A percentile compares a stretch with the other conserved stretches of the same genome.
Conservation (phyloP, 805 yeast species). For the Wickerhamiella siamensis region DNA sequence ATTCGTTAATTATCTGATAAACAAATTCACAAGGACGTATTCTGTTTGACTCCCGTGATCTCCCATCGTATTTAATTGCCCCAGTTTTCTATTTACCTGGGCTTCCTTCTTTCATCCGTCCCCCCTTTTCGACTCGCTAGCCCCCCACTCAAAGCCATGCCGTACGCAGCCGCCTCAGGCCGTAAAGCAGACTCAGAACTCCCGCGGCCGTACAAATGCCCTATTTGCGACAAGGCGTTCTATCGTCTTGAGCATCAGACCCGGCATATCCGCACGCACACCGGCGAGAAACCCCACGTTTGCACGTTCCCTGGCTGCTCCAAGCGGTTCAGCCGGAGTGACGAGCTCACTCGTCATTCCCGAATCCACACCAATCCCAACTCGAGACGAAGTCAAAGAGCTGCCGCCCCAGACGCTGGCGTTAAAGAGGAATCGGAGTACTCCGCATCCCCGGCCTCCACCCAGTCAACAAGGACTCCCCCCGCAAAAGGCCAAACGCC, state of each 20-base stretch:
- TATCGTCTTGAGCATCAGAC: slow-evolving; percentile 85
- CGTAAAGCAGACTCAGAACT: slow-evolving; percentile 17
- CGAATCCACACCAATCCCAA: slow-evolving; percentile 48
- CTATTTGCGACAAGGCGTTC: slow-evolving; percentile 72
- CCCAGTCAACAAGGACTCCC: background rate
- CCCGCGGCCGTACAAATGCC: slow-evolving; percentile 68
- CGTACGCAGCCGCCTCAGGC: background rate
- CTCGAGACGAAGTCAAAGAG: slow-evolving; percentile 20
- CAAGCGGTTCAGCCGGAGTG: slow-evolving; percentile 65
- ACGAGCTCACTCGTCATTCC: slow-evolving; percentile 75
- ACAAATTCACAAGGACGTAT: too few relatives aligned
- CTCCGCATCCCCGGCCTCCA: background rate
- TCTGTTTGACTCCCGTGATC: too few relatives aligned
- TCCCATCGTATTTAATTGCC: too few relatives aligned
- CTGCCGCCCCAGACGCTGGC: background rate
- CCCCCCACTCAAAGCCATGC: background rate
- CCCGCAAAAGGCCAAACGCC: background rate
- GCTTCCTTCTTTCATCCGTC: background rate
- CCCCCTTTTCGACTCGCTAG: background rate
- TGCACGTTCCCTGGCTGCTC: slow-evolving; percentile 67
- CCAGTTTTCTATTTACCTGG: too few relatives aligned
- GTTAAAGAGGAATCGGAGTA: background rate
- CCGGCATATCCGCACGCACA: slow-evolving; percentile 80
- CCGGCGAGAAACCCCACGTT: slow-evolving; percentile 84
- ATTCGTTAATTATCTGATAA: too few relatives aligned